Evolutionary conservation across 1,139 yeast species (phyloP).

Genomic region (Suhomyces coccinellae): DNA sequence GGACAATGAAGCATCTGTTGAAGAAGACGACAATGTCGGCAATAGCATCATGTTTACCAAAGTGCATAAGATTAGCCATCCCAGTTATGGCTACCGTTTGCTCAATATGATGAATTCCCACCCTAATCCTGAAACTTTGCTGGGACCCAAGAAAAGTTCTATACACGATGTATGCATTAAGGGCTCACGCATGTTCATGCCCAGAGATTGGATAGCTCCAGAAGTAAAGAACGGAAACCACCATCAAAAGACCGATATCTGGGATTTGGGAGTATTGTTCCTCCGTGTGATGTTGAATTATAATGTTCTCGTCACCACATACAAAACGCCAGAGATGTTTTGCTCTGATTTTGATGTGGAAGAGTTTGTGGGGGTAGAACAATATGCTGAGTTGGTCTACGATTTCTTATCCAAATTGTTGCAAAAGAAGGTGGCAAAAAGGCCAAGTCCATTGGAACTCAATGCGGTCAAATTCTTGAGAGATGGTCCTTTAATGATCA

Average conservation of each 20-base stretch:
- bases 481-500: conserved; percentile 50
- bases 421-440: conserved; percentile 61
- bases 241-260: conserved; percentile 83
- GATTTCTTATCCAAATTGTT: conserved; percentile 71
- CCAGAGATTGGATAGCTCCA: conserved; percentile 71
- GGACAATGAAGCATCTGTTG: conserved; percentile 6
- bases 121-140: conserved; percentile 5
- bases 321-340: conserved; percentile 62
- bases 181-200: conserved; percentile 22
- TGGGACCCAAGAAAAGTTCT: conserved; percentile 1
- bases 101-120: conserved; percentile 56
- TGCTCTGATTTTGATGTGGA: conserved; percentile 42
- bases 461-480: conserved; percentile 81
- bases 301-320: conserved; percentile 45
- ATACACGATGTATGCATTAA: conserved; percentile 3
- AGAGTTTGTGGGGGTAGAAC: conserved; percentile 32
- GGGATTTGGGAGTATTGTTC: conserved; percentile 86
- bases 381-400: conserved; percentile 44
- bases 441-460: conserved; percentile 82
- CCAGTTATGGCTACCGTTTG: conserved; percentile 70
- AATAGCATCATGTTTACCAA: conserved; percentile 15
- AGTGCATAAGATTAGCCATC: conserved; percentile 62
- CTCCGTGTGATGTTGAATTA: conserved; percentile 68
- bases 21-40: conserved; percentile 3
- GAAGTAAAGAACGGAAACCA: conserved; percentile 55